Percentiles rank a stretch among this genome's conserved stretches.
phyloP scores from a whole-genome alignment of 2,329 filamentous ascomycete species.

The Xylaria sp. region DNA sequence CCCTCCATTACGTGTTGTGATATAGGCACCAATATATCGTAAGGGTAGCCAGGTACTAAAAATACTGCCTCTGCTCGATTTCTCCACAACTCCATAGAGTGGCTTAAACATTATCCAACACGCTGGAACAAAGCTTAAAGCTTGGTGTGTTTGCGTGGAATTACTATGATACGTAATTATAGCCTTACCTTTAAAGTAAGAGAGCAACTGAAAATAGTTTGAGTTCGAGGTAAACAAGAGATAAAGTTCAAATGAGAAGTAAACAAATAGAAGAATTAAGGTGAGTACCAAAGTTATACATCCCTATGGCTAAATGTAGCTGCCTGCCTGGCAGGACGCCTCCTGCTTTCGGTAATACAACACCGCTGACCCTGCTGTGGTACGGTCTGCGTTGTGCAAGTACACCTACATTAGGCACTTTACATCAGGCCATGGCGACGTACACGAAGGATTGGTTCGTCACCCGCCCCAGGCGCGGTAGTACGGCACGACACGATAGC shows the following conservation, averaged over 20 bases:
- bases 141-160: too few relatives aligned
- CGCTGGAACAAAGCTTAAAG: not conserved
- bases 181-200: not conserved
- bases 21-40: not conserved
- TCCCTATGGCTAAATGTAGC: not conserved
- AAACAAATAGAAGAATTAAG: not conserved
- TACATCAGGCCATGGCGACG: conserved; percentile 8
- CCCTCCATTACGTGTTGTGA: not conserved
- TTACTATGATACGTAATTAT: too few relatives aligned
- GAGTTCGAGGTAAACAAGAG: not conserved
- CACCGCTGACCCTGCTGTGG: not conserved
- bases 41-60: not conserved
- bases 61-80: not conserved
- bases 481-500: conserved; percentile 21
- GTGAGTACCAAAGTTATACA: not conserved
- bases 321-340: not conserved
- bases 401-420: not conserved
- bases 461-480: conserved; percentile 19
- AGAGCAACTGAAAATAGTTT: not conserved
- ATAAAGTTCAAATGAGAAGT: not conserved
- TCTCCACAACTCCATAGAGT: not conserved
- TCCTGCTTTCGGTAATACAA: conserved; percentile 1
- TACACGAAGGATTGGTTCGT: conserved; percentile 15
- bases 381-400: not conserved
- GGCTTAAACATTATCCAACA: not conserved